phyloP scores from a whole-genome alignment of 2,329 filamentous ascomycete species.

The Dothidotthia symphoricarpi region DNA sequence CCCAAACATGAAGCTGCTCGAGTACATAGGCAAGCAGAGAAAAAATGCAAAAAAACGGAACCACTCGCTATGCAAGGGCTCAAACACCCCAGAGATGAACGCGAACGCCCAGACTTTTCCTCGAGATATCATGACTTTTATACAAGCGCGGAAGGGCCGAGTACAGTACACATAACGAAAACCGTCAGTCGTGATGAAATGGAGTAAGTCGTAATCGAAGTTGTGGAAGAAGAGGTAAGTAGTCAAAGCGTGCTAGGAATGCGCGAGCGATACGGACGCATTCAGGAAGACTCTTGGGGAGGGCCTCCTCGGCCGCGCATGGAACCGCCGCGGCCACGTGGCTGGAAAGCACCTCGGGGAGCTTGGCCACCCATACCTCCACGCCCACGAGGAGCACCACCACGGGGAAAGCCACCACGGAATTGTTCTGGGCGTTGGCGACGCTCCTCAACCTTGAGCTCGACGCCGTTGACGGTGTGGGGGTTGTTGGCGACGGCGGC shows the following conservation, averaged over 20 bases:
- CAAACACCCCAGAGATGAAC: constrained; percentile 25
- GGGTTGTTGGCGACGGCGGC: constrained; percentile 82
- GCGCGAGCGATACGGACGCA: constrained; percentile 1
- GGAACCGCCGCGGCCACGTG: constrained; percentile 65
- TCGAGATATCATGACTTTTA: constrained; percentile 39
- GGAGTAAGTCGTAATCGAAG: constrained; percentile 12
- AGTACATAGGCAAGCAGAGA: constrained; percentile 26
- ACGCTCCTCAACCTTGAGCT: constrained; percentile 84
- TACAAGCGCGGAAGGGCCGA: constrained; percentile 37
- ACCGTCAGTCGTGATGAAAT: constrained; percentile 39
- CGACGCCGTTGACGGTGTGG: constrained; percentile 77
- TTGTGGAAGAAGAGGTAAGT: constrained; percentile 4
- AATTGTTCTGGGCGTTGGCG: constrained; percentile 55
- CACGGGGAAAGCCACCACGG: constrained; percentile 40
- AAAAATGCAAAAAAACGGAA: constrained; percentile 35
- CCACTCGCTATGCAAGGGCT: constrained; percentile 43
- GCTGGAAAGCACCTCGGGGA: constrained; percentile 67
- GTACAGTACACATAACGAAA: constrained; percentile 41
- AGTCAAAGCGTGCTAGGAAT: not conserved
- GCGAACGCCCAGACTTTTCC: constrained; percentile 39
- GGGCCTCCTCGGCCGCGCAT: constrained; percentile 54
- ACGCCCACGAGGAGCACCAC: constrained; percentile 55
- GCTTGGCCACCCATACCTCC: constrained; percentile 58
- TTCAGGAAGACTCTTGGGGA: constrained; percentile 38
- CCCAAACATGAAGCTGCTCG: constrained; percentile 23